Evolutionary conservation across 106 monocot species (phyloP), one percentile per base, ranked within the genome.

Genomic region (Allium fistulosum): DNA sequence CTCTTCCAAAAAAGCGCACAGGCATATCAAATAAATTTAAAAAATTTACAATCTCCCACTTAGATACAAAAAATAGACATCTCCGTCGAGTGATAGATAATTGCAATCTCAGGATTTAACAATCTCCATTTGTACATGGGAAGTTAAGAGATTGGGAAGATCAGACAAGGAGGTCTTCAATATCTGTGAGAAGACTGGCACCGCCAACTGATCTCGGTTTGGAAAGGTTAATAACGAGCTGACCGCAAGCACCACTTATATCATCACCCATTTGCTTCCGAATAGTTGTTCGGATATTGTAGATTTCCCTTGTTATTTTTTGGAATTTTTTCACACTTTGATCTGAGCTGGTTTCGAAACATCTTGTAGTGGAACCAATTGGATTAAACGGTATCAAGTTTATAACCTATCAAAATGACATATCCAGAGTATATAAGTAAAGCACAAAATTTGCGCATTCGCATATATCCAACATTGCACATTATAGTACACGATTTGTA

Each of bases 311-410:
- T 11, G 93, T 79, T 58, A 86, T 69, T 76, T 79, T 90, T 75
- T 99, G 99, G 62, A 99, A 99, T 18, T n/a, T 81, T 46, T 48
- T 71, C 49, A 93, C 87, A 49, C 72, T 93, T 68, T 90, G 56
- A 11, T 85, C 77, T 26, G 59, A 74, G 64, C 85, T 93, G 46
- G 84, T 69, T 55, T 70, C 64, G 80, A 85, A 99, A 49, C 28
- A 46, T 63, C 85, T 87, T 66, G 83, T 78, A 37, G 37, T 37
- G 27, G 45, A 75, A 11, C 79, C 79, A 49, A 99, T 90, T 37
- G 99, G 90, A 63, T 99, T 99, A 74, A 83, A 99, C 5, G 93
- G 99, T 85, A 99, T 99, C 77, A 99, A 72, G 74, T 99, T 99
- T 13, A 99, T 87, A 56, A 99, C 93, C 99, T 99, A 83, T 52